phyloP scores from a whole-genome alignment of 2,329 filamentous ascomycete genomes.

The Zopfia rhizophila region DNA sequence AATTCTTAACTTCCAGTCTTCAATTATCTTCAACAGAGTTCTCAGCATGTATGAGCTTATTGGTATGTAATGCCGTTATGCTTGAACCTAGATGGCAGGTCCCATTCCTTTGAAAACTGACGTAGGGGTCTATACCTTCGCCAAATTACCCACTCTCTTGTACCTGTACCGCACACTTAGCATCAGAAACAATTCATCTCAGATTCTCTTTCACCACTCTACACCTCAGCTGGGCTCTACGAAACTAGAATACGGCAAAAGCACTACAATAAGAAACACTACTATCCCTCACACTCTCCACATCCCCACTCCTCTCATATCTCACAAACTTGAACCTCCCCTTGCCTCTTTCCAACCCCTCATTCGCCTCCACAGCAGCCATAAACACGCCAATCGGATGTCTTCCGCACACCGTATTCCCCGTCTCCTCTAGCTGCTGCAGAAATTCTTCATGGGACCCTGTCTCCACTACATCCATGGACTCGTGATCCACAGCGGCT shows the following conservation, averaged over 20 bases:
- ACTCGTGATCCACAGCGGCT: slow-evolving; percentile 77
- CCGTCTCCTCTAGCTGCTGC: slow-evolving; percentile 73
- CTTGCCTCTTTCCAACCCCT: slow-evolving; percentile 46
- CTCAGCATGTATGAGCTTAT: too few species aligned
- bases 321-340: slow-evolving; percentile 80
- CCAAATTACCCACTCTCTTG: too few species aligned
- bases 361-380: slow-evolving; percentile 78
- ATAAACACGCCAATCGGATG: slow-evolving; percentile 95
- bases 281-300: slow-evolving; percentile 73
- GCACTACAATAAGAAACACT: slow-evolving; percentile 97
- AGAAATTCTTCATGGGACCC: slow-evolving; percentile 78
- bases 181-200: too few species aligned
- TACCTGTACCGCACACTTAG: slow-evolving; percentile 12
- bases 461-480: slow-evolving; percentile 85
- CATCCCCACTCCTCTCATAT: slow-evolving; percentile 87
- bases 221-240: too few species aligned
- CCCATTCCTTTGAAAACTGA: too few species aligned
- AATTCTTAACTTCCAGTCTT: too few species aligned
- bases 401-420: slow-evolving; percentile 92
- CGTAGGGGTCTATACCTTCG: too few species aligned
- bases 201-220: too few species aligned
- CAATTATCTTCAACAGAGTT: too few species aligned
- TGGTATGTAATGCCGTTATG: too few species aligned
- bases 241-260: slow-evolving; percentile 73
- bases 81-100: too few species aligned